Evolutionary conservation across 495 filamentous ascomycete genomes (phyloP), one percentile per base, ranked within the genome.

Genomic region (Talaromyces stipitatus): DNA sequence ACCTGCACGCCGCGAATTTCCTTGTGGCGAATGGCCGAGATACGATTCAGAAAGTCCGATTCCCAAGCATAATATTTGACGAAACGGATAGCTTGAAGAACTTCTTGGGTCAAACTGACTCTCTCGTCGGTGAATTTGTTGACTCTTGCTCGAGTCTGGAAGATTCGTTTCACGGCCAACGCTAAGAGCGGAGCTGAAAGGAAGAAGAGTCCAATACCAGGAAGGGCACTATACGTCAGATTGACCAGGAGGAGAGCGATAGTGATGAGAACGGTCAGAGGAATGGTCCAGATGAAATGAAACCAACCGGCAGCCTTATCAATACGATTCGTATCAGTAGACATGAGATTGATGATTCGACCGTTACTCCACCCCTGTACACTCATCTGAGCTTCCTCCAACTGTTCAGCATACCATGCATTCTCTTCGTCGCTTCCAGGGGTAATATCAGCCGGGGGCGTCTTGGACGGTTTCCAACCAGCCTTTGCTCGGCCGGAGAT

Each of bases 31-130:
- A 92, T 86, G 20, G 83, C 76, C 48, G 80, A 76, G 9, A 97
- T 76, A 18, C 91, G 83, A n/a, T 79, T 73, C 2, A 96, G 73
- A 67, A 97, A 97, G 47, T 85, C 84, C 27, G 78, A 83, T 63
- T 97, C 92, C 92, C 92, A 97, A 7, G 89, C 92, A 66, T 96
- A 97, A 71, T 82, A 96, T 69, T 97, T 97, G 67, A 97, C 91
- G 61, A 97, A 97, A 22, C 91, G 82, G 47, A 96, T 91, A 0
- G 88, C 87, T 59, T 91, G 86, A 18, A 97, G 68, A 30, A 97
- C 95, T 65, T 97, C 92, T 66, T 97, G 92, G 0, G 91, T 97
- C 38, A 97, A 74, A 51, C 86, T 85, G n/a, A 97, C 91, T 48
- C 92, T 80, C 68, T 90, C 86, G 68, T 97, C 92, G 4, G 92